Percentiles rank a stretch among this genome's conserved stretches.
These are phyloP conservation scores for Ogataea populi-albae DNA, from an alignment of 805 yeast genomes.

Conservation along the genomic window DNA sequence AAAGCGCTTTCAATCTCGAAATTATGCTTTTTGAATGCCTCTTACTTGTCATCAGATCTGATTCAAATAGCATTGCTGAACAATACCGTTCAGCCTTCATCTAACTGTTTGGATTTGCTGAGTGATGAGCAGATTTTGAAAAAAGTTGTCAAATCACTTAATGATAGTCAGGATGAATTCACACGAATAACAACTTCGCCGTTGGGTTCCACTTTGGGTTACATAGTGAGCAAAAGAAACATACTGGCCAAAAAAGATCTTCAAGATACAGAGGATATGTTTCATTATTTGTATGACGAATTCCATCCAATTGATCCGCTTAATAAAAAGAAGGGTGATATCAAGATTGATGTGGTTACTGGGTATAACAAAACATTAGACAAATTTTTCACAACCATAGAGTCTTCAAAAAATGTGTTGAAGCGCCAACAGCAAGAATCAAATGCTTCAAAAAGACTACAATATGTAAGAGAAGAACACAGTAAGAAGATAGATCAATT, in stretches of 20 bases:
- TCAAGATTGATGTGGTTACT: slow-evolving; percentile 41
- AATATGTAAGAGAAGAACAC: slow-evolving; percentile 73
- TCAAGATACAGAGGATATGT: slow-evolving; percentile 34
- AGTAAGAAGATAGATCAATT: slow-evolving; percentile 65
- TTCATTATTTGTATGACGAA: slow-evolving; percentile 49
- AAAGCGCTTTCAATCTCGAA: slow-evolving; percentile 66
- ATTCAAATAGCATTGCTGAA: slow-evolving; percentile 55
- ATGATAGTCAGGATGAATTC: slow-evolving; percentile 46
- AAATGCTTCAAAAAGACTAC: slow-evolving; percentile 71
- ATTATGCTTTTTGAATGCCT: slow-evolving; percentile 60
- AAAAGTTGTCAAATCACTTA: slow-evolving; percentile 41
- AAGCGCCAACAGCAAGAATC: slow-evolving; percentile 72
- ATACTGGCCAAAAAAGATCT: slow-evolving; percentile 43
- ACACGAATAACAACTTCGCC: slow-evolving; percentile 33
- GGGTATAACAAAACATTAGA: slow-evolving; percentile 86
- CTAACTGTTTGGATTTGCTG: slow-evolving; percentile 30
- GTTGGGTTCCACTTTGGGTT: slow-evolving; percentile 48
- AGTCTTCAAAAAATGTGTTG: slow-evolving; percentile 73
- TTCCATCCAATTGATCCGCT: slow-evolving; percentile 53
- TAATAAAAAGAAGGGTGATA: slow-evolving; percentile 28
- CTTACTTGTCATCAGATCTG: slow-evolving; percentile 77
- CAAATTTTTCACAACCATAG: slow-evolving; percentile 77
- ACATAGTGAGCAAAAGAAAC: slow-evolving; percentile 61
- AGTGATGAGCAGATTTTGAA: slow-evolving; percentile 30
- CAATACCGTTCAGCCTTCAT: slow-evolving; percentile 41